phyloP scores from a whole-genome alignment of 2,329 filamentous ascomycete genomes.

The Phaeosphaeriaceae sp. region DNA sequence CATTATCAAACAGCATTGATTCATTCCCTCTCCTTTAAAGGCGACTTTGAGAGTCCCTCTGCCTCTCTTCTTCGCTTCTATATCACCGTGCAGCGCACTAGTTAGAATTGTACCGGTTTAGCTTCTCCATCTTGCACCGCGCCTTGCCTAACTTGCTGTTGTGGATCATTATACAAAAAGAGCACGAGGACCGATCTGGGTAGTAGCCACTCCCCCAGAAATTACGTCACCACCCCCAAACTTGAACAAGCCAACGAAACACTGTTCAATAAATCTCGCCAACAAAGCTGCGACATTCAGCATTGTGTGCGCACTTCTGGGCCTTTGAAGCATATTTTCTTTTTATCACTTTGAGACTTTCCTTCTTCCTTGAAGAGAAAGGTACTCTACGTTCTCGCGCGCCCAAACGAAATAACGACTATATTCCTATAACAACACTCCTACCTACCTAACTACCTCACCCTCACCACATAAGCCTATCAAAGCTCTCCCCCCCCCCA shows the following conservation, averaged over 20 bases:
- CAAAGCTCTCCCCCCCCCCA: too few relatives aligned
- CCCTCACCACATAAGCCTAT: too few relatives aligned
- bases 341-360: background rate
- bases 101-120: slow-evolving; percentile 2
- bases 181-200: slow-evolving; percentile 23
- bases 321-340: background rate
- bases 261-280: slow-evolving; percentile 1
- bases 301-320: background rate
- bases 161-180: slow-evolving; percentile 35
- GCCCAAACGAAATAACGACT: background rate
- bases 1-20: background rate
- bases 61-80: background rate
- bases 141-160: slow-evolving; percentile 18
- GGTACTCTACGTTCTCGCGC: background rate
- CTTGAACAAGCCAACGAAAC: background rate
- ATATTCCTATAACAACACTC: background rate
- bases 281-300: background rate
- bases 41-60: slow-evolving; percentile 22
- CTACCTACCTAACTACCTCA: too few relatives aligned
- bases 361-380: background rate
- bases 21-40: slow-evolving; percentile 8
- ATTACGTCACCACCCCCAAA: slow-evolving; percentile 26
- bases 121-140: slow-evolving; percentile 2
- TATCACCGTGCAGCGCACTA: slow-evolving; percentile 1
- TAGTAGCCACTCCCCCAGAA: slow-evolving; percentile 7